phyloP scores from a whole-genome alignment of 257 asterid genomes.

The Solanum ossicruentum region DNA sequence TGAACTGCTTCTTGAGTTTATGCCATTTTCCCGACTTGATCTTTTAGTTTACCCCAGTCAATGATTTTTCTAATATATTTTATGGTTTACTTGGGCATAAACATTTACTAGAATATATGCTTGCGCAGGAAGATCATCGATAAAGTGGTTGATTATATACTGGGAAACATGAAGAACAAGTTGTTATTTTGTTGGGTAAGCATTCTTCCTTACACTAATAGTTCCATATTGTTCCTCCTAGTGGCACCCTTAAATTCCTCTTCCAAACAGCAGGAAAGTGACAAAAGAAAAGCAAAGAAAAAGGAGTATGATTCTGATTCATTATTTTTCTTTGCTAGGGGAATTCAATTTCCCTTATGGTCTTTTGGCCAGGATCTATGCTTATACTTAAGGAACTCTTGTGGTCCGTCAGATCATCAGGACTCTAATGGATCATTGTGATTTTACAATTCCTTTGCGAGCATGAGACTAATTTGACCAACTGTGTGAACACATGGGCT shows the following conservation, averaged over 20 bases:
- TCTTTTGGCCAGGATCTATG: background rate
- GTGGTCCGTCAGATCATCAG: background rate
- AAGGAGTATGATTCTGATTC: background rate
- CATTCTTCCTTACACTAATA: background rate
- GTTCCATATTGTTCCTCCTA: background rate
- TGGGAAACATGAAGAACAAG: slow-evolving; percentile 45
- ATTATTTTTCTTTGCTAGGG: background rate
- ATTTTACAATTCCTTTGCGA: background rate
- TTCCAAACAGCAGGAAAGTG: background rate
- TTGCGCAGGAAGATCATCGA: slow-evolving; percentile 46
- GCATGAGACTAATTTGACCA: background rate
- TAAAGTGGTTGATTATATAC: slow-evolving; percentile 46
- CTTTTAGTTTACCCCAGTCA: background rate
- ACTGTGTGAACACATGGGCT: background rate
- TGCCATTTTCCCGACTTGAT: background rate
- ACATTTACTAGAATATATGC: background rate
- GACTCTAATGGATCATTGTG: background rate
- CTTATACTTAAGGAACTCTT: background rate
- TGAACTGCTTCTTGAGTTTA: background rate
- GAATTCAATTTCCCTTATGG: background rate
- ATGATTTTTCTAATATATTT: background rate
- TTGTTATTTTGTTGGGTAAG: slow-evolving; percentile 83
- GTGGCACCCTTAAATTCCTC: background rate
- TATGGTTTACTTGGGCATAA: background rate
- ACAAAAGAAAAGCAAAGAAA: background rate